Base-by-base conservation (phyloP, 768 basidiomycete genomes). In the Boletus vinaceobasis region DNA sequence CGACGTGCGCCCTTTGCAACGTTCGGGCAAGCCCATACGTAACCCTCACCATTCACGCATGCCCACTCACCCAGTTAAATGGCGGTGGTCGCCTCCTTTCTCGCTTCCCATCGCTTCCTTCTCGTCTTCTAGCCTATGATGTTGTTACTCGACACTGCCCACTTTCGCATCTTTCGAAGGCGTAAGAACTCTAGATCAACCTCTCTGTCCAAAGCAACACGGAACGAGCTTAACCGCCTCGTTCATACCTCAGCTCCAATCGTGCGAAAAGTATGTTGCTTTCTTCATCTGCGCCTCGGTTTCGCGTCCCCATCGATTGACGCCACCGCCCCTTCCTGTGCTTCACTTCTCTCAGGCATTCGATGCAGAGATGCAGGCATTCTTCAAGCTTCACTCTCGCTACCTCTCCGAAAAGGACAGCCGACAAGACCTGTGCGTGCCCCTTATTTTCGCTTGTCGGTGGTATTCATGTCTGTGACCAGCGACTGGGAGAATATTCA, bases 301-400 rank as follows among this genome's bases (percentile, higher is more conserved):
- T 79, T 65, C 73, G 77, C 56, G 70, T 48, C 23, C 35, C 44
- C 36, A 4, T 48, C 19, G 17, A 55, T 52, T 44, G 36, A 43
- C 46, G 43, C 65, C 71, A 68, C 49, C 19, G 27, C 43, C 11
- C 32, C 23, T 42, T 23, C 4, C 75, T 14, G 5, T 51, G 35
- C 36, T 13, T 48, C 39, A 35, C 45, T 32, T 40, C 42, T 33
- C 17, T 27, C 47, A 79, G 77, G 64, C 65, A 13, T 97, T 98
- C 76, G 88, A 93, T 74, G 87, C 85, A 38, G 93, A 98, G 77
- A 96, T 98, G 93, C 87, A 93, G 72, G 86, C 87, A 55, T 98
- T 97, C 80, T 94, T 93, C 81, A 85, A 87, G 64, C 89, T 98
- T 65, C 95, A 96, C 80, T 95, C 90, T 69, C 89, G 94, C 61